Conservation (phyloP, 306 rosid genomes). For the Boehmeria nivea region DNA sequence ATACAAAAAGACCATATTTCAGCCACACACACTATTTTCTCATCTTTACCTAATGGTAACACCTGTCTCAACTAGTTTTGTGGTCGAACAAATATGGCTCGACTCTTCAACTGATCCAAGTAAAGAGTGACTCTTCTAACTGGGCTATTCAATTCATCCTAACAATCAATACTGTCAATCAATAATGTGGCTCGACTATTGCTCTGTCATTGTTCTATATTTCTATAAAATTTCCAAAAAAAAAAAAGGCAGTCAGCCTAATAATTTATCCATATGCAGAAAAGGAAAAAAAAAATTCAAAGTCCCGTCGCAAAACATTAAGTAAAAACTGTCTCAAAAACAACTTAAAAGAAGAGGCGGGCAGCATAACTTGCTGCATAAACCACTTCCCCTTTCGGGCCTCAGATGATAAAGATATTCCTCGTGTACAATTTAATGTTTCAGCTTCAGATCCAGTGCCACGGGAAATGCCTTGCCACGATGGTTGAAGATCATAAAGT, state of each 20-base stretch:
- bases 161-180: no score
- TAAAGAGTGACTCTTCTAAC: no score
- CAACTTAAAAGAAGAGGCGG: conserved; percentile 7
- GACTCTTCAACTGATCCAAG: no score
- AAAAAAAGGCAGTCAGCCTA: background rate
- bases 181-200: background rate
- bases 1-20: no score
- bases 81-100: no score
- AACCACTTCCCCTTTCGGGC: background rate
- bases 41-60: no score
- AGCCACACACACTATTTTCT: no score
- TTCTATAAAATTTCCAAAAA: background rate
- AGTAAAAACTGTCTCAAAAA: no score
- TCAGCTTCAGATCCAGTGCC: conserved; percentile 50
- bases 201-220: background rate
- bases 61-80: no score
- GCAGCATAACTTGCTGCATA: conserved; percentile 14
- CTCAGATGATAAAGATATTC: background rate
- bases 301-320: no score
- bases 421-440: conserved; percentile 28
- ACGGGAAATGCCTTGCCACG: conserved; percentile 57
- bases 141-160: no score
- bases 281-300: conserved; percentile 20
- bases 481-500: conserved; percentile 88
- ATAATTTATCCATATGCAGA: background rate